These are phyloP conservation scores for Pisolithus sp. DNA, from an alignment of 768 basidiomycete genomes.

Conservation along the genomic window DNA sequence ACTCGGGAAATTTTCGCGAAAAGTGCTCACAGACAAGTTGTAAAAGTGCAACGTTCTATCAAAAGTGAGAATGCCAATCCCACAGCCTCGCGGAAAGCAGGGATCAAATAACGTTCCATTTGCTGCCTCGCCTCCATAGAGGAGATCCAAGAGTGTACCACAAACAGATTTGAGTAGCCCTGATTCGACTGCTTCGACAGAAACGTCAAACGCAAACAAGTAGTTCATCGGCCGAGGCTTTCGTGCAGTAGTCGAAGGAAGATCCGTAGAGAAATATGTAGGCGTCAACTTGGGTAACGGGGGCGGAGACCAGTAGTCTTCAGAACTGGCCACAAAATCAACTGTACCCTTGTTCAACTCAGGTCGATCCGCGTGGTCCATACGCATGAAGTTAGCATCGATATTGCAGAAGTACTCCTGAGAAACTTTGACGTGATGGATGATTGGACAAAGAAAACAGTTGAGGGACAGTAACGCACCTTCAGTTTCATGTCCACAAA, in stretches of 20 bases:
- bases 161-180: constrained; percentile 71
- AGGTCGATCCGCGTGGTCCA: constrained; percentile 76
- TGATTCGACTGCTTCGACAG: constrained; percentile 54
- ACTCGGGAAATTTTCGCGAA: constrained; percentile 1
- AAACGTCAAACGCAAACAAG: constrained; percentile 87
- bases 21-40: constrained; percentile 67
- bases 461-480: constrained; percentile 44
- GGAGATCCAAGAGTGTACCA: constrained; percentile 47
- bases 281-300: constrained; percentile 48
- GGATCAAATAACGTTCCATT: constrained; percentile 39
- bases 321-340: constrained; percentile 71
- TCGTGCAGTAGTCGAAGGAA: constrained; percentile 41
- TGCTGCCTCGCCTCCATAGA: constrained; percentile 51
- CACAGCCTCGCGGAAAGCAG: constrained; percentile 48
- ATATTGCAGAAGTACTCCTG: constrained; percentile 81
- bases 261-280: constrained; percentile 48
- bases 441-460: neutral
- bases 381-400: constrained; percentile 66
- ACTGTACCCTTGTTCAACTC: constrained; percentile 89
- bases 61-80: constrained; percentile 78
- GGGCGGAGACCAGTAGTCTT: constrained; percentile 81
- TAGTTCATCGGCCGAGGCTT: constrained; percentile 62
- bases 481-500: constrained; percentile 78
- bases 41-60: constrained; percentile 82
- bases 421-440: constrained; percentile 44